phyloP scores from a whole-genome alignment of 495 filamentous ascomycete genomes.

The Talaromyces ruber region DNA sequence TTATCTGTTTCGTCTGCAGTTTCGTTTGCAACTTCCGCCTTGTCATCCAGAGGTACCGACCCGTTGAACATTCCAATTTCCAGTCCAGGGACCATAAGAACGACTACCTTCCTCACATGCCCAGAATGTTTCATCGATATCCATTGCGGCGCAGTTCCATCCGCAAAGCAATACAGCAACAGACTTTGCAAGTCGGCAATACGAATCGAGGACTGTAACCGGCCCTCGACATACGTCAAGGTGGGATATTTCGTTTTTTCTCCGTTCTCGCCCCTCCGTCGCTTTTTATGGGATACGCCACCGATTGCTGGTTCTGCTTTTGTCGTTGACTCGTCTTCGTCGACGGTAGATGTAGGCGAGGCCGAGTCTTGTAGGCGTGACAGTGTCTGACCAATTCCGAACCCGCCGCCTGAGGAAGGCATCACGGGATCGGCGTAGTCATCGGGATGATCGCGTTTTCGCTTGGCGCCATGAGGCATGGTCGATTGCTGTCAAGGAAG shows the following conservation, averaged over 20 bases:
- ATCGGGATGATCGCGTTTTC: conserved; percentile 20
- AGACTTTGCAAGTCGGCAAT: conserved; percentile 73
- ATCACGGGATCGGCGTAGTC: conserved; percentile 17
- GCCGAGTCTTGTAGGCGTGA: conserved; percentile 19
- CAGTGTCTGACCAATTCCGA: conserved; percentile 27
- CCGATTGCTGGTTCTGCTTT: background rate
- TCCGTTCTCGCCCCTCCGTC: conserved; percentile 22
- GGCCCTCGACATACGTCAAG: conserved; percentile 58
- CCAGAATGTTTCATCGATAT: conserved; percentile 68
- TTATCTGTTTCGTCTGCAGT: conserved; percentile 10
- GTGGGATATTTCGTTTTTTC: conserved; percentile 69
- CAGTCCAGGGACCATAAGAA: conserved; percentile 89
- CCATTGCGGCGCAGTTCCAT: conserved; percentile 80
- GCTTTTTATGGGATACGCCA: conserved; percentile 19
- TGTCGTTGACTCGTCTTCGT: conserved; percentile 9
- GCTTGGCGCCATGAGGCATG: conserved; percentile 13
- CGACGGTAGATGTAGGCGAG: conserved; percentile 16
- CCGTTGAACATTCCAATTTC: conserved; percentile 85
- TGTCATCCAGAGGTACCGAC: conserved; percentile 41
- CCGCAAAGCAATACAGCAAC: conserved; percentile 81
- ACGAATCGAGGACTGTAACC: conserved; percentile 65
- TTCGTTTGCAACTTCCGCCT: conserved; percentile 10
- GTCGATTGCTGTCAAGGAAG: background rate
- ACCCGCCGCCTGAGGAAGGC: conserved; percentile 3
- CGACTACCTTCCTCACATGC: conserved; percentile 72